A percentile compares a stretch with the other conserved stretches of the same genome.
These are phyloP conservation scores for Dioscorea dumetorum DNA, from an alignment of 106 monocot genomes.

Conservation along the genomic window DNA sequence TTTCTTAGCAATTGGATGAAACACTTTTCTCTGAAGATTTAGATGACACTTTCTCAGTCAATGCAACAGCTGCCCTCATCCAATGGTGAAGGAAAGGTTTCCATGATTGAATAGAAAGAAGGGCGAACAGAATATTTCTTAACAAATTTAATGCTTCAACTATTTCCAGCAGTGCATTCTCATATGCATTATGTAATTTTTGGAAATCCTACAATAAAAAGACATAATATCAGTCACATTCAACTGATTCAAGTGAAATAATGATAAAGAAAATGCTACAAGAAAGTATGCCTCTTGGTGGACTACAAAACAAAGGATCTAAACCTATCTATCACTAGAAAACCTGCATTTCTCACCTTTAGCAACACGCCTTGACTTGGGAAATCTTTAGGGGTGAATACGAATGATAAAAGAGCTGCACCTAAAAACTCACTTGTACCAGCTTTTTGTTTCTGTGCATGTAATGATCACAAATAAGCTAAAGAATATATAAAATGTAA, in stretches of 20 bases:
- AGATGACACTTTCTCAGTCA: constrained; percentile 31
- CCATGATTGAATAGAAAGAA: constrained; percentile 89
- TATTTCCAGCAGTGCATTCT: constrained; percentile 65
- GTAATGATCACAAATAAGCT: neutral
- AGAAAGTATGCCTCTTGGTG: neutral
- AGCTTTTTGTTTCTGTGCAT: constrained; percentile 16
- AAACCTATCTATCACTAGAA: neutral
- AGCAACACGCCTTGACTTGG: constrained; percentile 2
- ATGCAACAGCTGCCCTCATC: constrained; percentile 33
- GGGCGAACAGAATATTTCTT: constrained; percentile 61
- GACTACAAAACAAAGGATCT: neutral
- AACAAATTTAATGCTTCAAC: constrained; percentile 59
- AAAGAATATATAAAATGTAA: neutral
- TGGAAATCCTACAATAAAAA: constrained; percentile 32
- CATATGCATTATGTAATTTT: constrained; percentile 55
- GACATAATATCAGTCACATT: neutral
- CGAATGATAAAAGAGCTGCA: constrained; percentile 64
- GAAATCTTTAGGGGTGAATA: constrained; percentile 47
- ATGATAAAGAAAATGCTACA: neutral
- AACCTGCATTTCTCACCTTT: constrained; percentile 24
- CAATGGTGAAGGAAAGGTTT: constrained; percentile 59
- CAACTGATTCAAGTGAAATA: too few species aligned
- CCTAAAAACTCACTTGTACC: constrained; percentile 61
- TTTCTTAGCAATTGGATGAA: too few species aligned
- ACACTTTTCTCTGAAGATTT: constrained; percentile 18